Base-by-base conservation (phyloP, 179 eudicot genomes). In the Silene coronaria region DNA sequence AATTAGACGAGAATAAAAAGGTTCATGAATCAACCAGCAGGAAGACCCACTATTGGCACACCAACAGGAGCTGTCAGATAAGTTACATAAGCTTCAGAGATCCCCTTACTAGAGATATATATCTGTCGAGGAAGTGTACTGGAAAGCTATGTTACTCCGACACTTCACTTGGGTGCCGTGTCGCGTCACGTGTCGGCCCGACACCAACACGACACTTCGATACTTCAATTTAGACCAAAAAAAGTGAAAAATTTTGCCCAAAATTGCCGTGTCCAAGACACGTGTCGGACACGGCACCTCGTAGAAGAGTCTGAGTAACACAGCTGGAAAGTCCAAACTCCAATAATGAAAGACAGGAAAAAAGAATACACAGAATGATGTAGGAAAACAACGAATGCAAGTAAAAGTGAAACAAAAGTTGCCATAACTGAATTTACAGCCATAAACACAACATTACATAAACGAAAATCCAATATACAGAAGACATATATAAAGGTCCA, bases 11-110 rank as follows among this genome's bases (percentile, higher is more conserved):
- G 61, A 70, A 42, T 38, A 70, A 48, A 48, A 24, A 26, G 61
- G 19, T 51, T 51, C 19, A 26, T 13, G 14, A 70, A 6, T 2
- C 19, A 69, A 16, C 8, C 42, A 53, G 17, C 34, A 70, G 14
- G 22, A 70, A 19, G 36, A 71, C 30, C 53, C 61, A 27, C 48
- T 51, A 26, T 13, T 48, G 73, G 22, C 57, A 70, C 6, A 23
- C 61, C 5, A 27, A 70, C 13, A 48, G 38, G 51, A 70, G 27
- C 73, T 70, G 38, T 48, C 38, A 51, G 73, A 70, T 70, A n/a
- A 24, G 11, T 11, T 26, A 12, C 61, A 27, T 26, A 13, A 51
- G 28, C 34, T 70, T 48, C 73, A 70, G 14, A 32, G 72, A n/a
- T 38, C 51, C 30, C 57, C 30, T 68, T 68, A 19, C 53, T 16